Percentiles rank a stretch among this genome's conserved stretches.
Conservation (phyloP, 768 basidiomycete genomes). For the Phylloporus sp. region DNA sequence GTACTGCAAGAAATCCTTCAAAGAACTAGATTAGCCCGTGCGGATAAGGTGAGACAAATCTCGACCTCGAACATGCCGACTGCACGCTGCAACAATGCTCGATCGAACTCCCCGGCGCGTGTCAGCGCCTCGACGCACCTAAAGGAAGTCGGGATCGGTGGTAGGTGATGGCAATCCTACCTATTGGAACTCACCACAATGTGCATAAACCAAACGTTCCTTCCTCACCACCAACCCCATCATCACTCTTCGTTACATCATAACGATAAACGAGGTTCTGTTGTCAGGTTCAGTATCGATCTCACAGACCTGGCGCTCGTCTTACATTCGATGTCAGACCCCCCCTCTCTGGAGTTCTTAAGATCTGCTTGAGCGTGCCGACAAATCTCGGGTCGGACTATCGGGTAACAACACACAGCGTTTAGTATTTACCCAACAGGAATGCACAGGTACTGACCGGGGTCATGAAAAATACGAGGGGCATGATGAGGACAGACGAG, state of each 20-base stretch:
- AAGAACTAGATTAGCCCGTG: background rate
- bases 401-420: background rate
- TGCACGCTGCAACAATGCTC: conserved; percentile 58
- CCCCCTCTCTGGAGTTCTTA: conserved; percentile 85
- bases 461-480: conserved; percentile 87
- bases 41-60: background rate
- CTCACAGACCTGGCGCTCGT: background rate
- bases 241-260: conserved; percentile 78
- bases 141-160: background rate
- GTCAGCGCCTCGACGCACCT: conserved; percentile 90
- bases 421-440: conserved; percentile 1
- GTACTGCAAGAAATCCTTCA: conserved; percentile 72
- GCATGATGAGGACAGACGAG: conserved; percentile 88
- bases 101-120: conserved; percentile 78
- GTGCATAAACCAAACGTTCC: conserved; percentile 93
- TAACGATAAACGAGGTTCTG: conserved; percentile 88
- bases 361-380: conserved; percentile 75
- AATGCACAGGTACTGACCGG: conserved; percentile 44
- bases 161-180: background rate
- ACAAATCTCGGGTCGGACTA: conserved; percentile 88
- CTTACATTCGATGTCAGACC: conserved; percentile 83
- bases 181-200: conserved; percentile 49
- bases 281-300: conserved; percentile 1
- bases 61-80: conserved; percentile 87
- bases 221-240: conserved; percentile 95